Base-by-base conservation (phyloP, 495 filamentous ascomycete species). In the Aspergillus sclerotioniger region DNA sequence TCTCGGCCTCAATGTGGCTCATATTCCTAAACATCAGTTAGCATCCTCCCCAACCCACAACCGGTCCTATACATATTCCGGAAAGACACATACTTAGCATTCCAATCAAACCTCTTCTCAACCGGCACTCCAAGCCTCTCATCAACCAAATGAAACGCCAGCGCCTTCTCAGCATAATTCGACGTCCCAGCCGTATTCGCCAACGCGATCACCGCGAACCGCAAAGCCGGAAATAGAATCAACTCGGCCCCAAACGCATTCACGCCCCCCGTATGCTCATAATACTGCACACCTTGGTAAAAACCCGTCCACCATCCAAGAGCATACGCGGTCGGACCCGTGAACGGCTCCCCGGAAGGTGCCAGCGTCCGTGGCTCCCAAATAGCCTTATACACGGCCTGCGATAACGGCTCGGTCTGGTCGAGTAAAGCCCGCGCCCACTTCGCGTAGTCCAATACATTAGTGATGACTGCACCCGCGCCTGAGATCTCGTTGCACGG, bases 391-490 rank as follows among this genome's bases (percentile, higher is more conserved):
- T 43, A 39, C 37, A 28, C 20, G 25, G 50, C 57, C 63, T 58
- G 6, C 59, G 53, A 48, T n/a, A 54, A 21, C 2, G 25, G 19
- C 16, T 2, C 21, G 15, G 53, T 31, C 39, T 28, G 53, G 32
- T 31, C 28, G 12, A 73, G 58, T 43, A 66, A 43, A 10, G 71
- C 68, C 20, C 61, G 66, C 10, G 81, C 37, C 77, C 78, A 84
- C 29, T 71, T 77, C 3, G 74, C 66, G 54, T 81, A 83, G 57
- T 84, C 81, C 6, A 66, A 39, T 4, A 79, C 80, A 16, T 64
- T 81, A 6, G 72, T 78, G 44, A 84, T 76, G 7, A 77, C 60
- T 4, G 68, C 64, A 2, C 82, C 82, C 3, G 80, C 80, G 15
- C 81, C 81, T 32, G 68, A 71, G 10, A 62, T 28, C 25, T 59